A percentile compares a stretch with the other conserved stretches of the same genome.
Conservation (phyloP, 805 yeast genomes). For the Myxozyma mucilagina region DNA sequence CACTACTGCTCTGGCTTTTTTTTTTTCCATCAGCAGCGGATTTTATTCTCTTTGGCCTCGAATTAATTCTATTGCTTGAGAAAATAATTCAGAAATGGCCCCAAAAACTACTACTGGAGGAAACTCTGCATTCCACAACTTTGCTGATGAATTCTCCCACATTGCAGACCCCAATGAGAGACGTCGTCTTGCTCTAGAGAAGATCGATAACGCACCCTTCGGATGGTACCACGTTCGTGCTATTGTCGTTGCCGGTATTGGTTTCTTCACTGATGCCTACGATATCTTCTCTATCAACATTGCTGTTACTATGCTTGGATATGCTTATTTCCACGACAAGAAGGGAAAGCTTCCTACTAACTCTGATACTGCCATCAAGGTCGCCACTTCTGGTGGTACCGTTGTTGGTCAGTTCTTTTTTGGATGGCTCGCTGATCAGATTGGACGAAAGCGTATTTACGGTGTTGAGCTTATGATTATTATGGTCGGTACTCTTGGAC, state of each 20-base stretch:
- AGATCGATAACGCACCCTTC: slow-evolving; percentile 57
- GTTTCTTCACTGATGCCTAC: slow-evolving; percentile 89
- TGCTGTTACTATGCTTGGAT: slow-evolving; percentile 74
- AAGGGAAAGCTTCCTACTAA: slow-evolving; percentile 60
- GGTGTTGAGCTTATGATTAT: slow-evolving; percentile 84
- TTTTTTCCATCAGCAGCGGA: background rate
- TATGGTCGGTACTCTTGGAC: slow-evolving; percentile 76
- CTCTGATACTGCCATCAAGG: slow-evolving; percentile 74
- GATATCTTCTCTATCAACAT: slow-evolving; percentile 89
- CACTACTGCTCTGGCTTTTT: background rate
- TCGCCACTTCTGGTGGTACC: slow-evolving; percentile 90
- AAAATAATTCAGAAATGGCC: slow-evolving; percentile 1
- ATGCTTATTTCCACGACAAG: slow-evolving; percentile 68
- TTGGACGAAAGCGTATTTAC: slow-evolving; percentile 85
- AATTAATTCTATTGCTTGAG: background rate
- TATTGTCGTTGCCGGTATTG: slow-evolving; percentile 64
- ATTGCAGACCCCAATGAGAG: slow-evolving; percentile 60
- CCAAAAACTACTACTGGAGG: slow-evolving; percentile 44
- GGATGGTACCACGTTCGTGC: slow-evolving; percentile 56
- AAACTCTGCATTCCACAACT: slow-evolving; percentile 60
- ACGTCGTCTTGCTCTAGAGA: slow-evolving; percentile 60
- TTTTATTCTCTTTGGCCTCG: background rate
- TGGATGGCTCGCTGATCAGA: slow-evolving; percentile 75
- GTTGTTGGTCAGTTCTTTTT: slow-evolving; percentile 87
- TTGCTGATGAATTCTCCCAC: slow-evolving; percentile 54